Percentiles rank a stretch among this genome's conserved stretches.
phyloP scores from a whole-genome alignment of 2,329 filamentous ascomycete genomes.

The Xylariaceae sp. region DNA sequence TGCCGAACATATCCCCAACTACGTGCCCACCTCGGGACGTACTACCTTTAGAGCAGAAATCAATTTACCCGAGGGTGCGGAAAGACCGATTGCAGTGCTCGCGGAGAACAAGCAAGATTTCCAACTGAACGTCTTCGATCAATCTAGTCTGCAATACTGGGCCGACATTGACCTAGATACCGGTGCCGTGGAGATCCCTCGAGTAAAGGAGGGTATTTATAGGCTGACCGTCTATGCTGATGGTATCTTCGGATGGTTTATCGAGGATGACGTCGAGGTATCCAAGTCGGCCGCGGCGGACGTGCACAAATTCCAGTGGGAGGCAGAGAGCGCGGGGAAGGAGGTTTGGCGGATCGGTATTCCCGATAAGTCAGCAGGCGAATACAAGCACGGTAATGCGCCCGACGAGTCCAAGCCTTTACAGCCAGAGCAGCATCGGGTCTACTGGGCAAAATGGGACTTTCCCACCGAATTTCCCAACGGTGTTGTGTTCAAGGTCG shows the following conservation, averaged over 20 bases:
- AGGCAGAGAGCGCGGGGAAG: background rate
- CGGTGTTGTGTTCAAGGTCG: slow-evolving; percentile 59
- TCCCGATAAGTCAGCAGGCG: slow-evolving; percentile 62
- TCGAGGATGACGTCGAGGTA: slow-evolving; percentile 53
- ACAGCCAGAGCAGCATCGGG: slow-evolving; percentile 57
- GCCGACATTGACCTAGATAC: slow-evolving; percentile 46
- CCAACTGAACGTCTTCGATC: slow-evolving; percentile 60
- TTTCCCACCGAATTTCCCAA: slow-evolving; percentile 61
- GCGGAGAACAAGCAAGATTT: slow-evolving; percentile 54
- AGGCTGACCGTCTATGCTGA: slow-evolving; percentile 65
- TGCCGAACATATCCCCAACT: slow-evolving; percentile 59
- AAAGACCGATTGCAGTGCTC: slow-evolving; percentile 58
- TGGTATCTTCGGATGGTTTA: slow-evolving; percentile 63
- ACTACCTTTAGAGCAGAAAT: slow-evolving; percentile 56
- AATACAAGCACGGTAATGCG: slow-evolving; percentile 60
- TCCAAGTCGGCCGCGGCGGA: slow-evolving; percentile 41
- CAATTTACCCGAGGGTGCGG: slow-evolving; percentile 53
- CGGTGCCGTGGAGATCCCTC: slow-evolving; percentile 55
- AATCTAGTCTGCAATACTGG: slow-evolving; percentile 64
- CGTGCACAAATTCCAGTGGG: slow-evolving; percentile 7
- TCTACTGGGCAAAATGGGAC: slow-evolving; percentile 64
- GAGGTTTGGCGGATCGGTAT: slow-evolving; percentile 65
- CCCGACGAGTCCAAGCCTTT: slow-evolving; percentile 51
- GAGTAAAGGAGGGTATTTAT: slow-evolving; percentile 61
- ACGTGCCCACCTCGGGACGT: slow-evolving; percentile 55